phyloP scores from a whole-genome alignment of 2,329 filamentous ascomycete genomes.

The Pseudocercospora musae region DNA sequence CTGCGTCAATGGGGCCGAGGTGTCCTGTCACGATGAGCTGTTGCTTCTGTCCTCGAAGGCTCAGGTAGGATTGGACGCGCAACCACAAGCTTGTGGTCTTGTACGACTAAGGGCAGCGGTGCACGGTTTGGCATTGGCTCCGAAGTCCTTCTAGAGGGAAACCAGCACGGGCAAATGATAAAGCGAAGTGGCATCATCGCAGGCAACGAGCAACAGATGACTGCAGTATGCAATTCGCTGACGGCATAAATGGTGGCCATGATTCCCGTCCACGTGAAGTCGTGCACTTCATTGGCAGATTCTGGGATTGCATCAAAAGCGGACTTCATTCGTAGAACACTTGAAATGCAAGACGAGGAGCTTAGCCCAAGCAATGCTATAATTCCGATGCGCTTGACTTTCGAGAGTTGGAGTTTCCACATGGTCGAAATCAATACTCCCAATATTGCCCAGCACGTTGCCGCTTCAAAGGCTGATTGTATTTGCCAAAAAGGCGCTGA shows the following conservation, averaged over 20 bases:
- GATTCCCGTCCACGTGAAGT: conserved; percentile 4
- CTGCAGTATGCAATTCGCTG: not conserved
- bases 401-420: conserved; percentile 9
- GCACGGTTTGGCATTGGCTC: not conserved
- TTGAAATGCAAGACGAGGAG: conserved; percentile 10
- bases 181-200: conserved; percentile 8
- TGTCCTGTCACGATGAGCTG: not conserved
- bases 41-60: not conserved
- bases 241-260: conserved; percentile 6
- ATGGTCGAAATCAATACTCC: conserved; percentile 5
- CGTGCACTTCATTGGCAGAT: conserved; percentile 2
- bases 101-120: not conserved
- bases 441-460: conserved; percentile 11
- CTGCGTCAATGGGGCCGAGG: not conserved
- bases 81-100: not conserved
- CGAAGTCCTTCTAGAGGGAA: not conserved
- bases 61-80: conserved; percentile 3
- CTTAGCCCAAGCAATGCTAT: conserved; percentile 14
- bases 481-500: conserved; percentile 14
- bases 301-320: conserved; percentile 8
- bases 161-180: not conserved
- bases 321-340: conserved; percentile 5
- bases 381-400: conserved; percentile 5
- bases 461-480: conserved; percentile 8
- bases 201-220: conserved; percentile 10